Evolutionary conservation across 2,329 filamentous ascomycete species (phyloP), one percentile per base, ranked within the genome.

Genomic region (Truncatella angustata): DNA sequence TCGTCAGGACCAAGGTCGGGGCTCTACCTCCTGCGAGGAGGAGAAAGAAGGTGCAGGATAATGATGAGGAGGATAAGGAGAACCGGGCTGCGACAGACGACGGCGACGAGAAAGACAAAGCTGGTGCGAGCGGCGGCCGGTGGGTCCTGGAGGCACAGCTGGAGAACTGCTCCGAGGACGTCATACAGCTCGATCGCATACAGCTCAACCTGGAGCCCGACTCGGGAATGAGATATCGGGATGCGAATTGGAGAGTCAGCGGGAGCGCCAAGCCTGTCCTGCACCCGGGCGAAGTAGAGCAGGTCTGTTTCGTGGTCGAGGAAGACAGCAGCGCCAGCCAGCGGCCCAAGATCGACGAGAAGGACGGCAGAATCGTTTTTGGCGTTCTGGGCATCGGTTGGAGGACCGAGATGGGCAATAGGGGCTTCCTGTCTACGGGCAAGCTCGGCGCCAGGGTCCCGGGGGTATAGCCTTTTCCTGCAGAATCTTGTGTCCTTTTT

Each of bases 141-240:
- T 96, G 90, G 81, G 85, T 90, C 12, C 77, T 99, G 46, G 94
- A 99, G 70, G 94, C 93, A 23, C 94, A 99, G 73, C 72, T 99
- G 53, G 94, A 99, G 75, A 99, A 97, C 70, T 89, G 92, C 65
- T 90, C 90, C 43, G 92, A 97, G 66, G 86, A 86, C 40, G 77
- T 85, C 4, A 87, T 97, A 58, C 83, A 89, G 64, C 78, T 99
- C 28, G 43, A 46, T n/a, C 43, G 28, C 9, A 28, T 46, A 4
- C n/a, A 23, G 6, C 43, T 46, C 26, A 24, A 46, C 14, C 67
- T 87, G 52, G 77, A 84, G 49, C 70, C 80, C 5, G 79, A 78
- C 56, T 61, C 70, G 1, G 79, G 80, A 3, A 66, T 85, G 47
- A 60, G 62, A 42, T 81, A 76, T 58, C 70, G 70, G 35, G 80